These are phyloP conservation scores for Eurotiales sp. DNA, from an alignment of 2,329 filamentous ascomycete genomes.

Conservation along the genomic window DNA sequence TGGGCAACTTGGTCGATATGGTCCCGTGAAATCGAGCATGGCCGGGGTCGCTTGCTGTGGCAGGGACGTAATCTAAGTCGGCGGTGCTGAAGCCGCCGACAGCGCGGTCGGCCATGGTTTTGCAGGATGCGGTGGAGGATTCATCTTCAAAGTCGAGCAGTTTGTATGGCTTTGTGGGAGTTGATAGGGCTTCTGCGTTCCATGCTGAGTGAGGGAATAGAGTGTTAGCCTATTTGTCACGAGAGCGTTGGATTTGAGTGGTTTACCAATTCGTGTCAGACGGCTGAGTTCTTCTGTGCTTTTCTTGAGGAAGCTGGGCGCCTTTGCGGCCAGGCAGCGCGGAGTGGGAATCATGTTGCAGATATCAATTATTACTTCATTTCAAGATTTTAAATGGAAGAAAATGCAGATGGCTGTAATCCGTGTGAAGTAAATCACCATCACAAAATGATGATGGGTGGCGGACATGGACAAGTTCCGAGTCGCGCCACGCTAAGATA, in stretches of 20 bases:
- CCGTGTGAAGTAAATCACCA: too few species aligned
- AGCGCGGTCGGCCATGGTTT: constrained; percentile 80
- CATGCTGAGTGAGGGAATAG: constrained; percentile 30
- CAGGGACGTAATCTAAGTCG: constrained; percentile 63
- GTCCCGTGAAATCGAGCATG: constrained; percentile 81
- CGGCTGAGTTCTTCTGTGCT: constrained; percentile 58
- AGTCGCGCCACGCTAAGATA: neutral
- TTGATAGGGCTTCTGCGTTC: constrained; percentile 36
- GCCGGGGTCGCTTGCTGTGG: constrained; percentile 44
- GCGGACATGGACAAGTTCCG: neutral
- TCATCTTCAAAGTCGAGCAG: constrained; percentile 42
- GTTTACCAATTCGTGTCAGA: constrained; percentile 51
- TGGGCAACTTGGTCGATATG: constrained; percentile 82
- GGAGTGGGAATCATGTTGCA: constrained; percentile 37
- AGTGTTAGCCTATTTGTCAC: neutral
- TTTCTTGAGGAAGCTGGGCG: constrained; percentile 53
- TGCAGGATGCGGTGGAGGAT: constrained; percentile 41
- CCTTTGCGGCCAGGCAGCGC: constrained; percentile 35
- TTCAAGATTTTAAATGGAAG: neutral
- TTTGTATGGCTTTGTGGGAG: constrained; percentile 36
- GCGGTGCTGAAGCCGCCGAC: constrained; percentile 82
- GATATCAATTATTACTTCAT: neutral
- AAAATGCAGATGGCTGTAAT: too few species aligned
- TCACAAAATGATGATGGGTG: neutral
- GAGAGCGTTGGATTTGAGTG: neutral